phyloP scores from a whole-genome alignment of 1,139 yeast species.

The Hyphopichia burtonii region DNA sequence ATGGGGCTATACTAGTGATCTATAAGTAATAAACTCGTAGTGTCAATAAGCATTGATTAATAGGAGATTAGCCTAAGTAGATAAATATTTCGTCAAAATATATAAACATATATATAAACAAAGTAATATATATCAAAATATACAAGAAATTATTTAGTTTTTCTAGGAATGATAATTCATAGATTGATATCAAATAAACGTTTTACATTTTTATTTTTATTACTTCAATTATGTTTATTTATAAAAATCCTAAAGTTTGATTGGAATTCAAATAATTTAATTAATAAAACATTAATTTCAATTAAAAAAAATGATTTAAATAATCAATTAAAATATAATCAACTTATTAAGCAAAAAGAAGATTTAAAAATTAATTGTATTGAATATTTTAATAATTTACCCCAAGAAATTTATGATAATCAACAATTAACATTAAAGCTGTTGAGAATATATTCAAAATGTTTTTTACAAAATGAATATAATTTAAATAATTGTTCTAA shows the following conservation, averaged over 20 bases:
- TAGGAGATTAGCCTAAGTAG: too few species aligned
- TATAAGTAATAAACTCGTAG: too few species aligned
- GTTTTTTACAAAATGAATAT: not conserved
- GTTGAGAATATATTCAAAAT: not conserved
- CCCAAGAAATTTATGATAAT: not conserved
- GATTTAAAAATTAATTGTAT: not conserved
- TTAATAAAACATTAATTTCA: not conserved
- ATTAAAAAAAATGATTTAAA: not conserved
- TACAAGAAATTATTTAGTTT: too few species aligned
- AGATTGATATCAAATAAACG: not conserved
- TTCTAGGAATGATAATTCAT: not conserved
- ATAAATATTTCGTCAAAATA: too few species aligned
- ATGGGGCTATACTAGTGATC: too few species aligned
- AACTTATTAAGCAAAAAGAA: not conserved
- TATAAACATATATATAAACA: too few species aligned
- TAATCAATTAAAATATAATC: not conserved
- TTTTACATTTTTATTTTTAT: not conserved
- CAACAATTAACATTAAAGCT: not conserved
- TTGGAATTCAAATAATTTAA: not conserved
- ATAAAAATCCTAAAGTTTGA: not conserved
- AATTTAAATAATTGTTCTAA: not conserved
- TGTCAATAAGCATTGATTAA: too few species aligned
- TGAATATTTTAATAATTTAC: not conserved
- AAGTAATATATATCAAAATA: too few species aligned
- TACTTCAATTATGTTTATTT: not conserved